These are phyloP conservation scores for Hypoxylon subgilvum DNA, from an alignment of 495 filamentous ascomycete genomes.

Conservation along the genomic window DNA sequence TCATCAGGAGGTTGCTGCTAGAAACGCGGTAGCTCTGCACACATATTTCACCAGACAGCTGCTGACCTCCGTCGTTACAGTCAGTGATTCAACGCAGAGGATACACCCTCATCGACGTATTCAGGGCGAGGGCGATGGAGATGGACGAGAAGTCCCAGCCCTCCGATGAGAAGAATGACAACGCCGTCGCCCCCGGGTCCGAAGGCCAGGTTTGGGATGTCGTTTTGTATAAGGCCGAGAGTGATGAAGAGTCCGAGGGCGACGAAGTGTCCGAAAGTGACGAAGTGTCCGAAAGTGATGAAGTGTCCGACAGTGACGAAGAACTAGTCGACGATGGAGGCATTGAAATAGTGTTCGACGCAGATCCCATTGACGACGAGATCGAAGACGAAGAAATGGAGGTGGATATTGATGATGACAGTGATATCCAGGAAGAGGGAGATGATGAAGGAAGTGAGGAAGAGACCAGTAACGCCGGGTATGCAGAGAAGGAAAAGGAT, in stretches of 20 bases:
- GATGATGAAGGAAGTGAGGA: neutral
- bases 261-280: neutral
- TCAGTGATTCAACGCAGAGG: neutral
- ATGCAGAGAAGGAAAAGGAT: neutral
- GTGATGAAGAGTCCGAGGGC: neutral
- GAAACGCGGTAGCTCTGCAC: too few relatives aligned
- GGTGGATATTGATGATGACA: neutral
- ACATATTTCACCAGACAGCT: neutral
- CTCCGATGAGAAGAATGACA: too few relatives aligned
- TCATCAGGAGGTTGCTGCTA: neutral
- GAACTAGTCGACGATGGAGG: neutral
- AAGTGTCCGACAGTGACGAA: neutral
- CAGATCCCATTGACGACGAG: neutral
- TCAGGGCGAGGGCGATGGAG: neutral
- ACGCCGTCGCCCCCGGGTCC: too few relatives aligned
- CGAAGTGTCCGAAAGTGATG: neutral
- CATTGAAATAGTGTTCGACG: neutral
- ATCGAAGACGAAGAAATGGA: neutral
- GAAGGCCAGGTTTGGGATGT: too few relatives aligned
- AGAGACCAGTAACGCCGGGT: neutral
- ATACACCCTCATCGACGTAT: neutral
- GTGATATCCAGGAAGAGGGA: neutral
- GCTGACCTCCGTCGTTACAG: neutral
- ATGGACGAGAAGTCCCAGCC: neutral
- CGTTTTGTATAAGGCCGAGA: too few relatives aligned